Evolutionary conservation across 2,329 filamentous ascomycete genomes (phyloP), one percentile per base, ranked within the genome.

Genomic region (Aureobasidium sp.): DNA sequence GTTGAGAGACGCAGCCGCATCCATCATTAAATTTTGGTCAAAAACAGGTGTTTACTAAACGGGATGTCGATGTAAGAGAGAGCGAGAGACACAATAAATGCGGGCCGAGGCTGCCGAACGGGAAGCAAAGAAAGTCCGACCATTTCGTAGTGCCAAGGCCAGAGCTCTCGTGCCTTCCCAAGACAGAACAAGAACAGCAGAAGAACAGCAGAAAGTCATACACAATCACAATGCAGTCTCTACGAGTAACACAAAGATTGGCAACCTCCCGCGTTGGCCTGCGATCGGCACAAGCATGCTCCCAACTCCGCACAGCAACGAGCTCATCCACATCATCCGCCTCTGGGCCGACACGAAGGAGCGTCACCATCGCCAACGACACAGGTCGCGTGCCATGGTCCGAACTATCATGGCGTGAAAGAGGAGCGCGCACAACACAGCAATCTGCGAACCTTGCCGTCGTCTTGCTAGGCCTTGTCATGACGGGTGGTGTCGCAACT

Each of bases 371-470:
- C 0, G 84, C 90, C 63, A 93, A 89, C 62, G 91, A 96, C 62
- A 86, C 89, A 63, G 91, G 91, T 6, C 78, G 79, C 58, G 83
- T 95, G 1, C 81, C 83, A 3, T 97, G 91, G 91, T 78, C 74
- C 3, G 77, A 93, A 52, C 78, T 97, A 2, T 89, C 84, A 1
- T 74, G 72, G 0, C 74, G 74, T 42, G 91, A 96, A 67, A 96
- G 95, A 69, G 83, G 84, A 2, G 86, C 85, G 21, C 80, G 91
- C 34, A 87, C 89, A 7, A 91, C 88, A 0, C 90, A 96, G 69
- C 91, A 96, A 69, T 86, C 85, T 14, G 85, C 95, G 74, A 96
- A 97, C 70, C 82, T 95, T 59, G 78, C 85, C 59, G 70, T 96
- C 57, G 81, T 96, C 7, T 60, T 89, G 1, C 74, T 84, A 6